A percentile compares a stretch with the other conserved stretches of the same genome.
Evolutionary conservation across 2,329 filamentous ascomycete species (phyloP).

Genomic region (Colletotrichum horii): DNA sequence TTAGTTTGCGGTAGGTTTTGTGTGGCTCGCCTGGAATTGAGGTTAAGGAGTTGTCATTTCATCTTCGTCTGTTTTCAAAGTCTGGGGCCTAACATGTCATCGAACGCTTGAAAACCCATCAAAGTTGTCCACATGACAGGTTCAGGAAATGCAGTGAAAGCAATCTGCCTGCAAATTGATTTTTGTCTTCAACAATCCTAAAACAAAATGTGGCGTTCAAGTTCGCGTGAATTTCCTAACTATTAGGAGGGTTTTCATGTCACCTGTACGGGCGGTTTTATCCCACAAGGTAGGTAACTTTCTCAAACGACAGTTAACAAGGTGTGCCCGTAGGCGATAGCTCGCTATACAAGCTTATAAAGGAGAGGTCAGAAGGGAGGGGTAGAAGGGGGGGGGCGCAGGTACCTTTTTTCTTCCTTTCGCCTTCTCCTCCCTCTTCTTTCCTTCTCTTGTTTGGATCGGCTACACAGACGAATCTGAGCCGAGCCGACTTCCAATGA

Average conservation of each 20-base stretch:
- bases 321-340: too few species aligned
- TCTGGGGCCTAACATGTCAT: background rate
- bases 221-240: too few species aligned
- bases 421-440: background rate
- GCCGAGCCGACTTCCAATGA: background rate
- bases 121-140: background rate
- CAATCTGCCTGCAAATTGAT: background rate
- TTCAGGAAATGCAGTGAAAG: background rate
- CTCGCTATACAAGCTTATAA: too few species aligned
- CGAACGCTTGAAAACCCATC: background rate
- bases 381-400: too few species aligned
- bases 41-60: background rate
- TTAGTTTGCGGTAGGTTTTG: background rate
- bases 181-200: fast-evolving
- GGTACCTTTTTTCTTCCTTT: too few species aligned
- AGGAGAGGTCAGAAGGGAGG: background rate
- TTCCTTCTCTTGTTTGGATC: background rate
- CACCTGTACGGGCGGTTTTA: too few species aligned
- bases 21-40: background rate
- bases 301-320: background rate
- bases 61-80: background rate
- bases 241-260: background rate
- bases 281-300: background rate
- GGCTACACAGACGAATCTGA: background rate
- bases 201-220: too few species aligned